phyloP scores from a whole-genome alignment of 2,329 filamentous ascomycete genomes.

The Neopestalotiopsis clavispora region DNA sequence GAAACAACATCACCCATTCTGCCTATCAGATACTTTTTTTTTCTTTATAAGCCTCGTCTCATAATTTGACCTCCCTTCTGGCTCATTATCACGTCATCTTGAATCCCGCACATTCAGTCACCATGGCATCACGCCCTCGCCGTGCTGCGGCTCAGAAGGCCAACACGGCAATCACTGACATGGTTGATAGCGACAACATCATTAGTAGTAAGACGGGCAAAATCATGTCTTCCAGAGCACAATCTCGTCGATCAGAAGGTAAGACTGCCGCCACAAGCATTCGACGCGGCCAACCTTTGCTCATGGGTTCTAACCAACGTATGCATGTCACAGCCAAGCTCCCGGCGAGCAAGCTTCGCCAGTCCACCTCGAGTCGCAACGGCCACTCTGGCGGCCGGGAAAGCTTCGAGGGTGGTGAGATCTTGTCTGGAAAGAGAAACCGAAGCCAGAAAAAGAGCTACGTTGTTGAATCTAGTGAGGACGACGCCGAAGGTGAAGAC shows the following conservation, averaged over 20 bases:
- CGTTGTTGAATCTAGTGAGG: constrained; percentile 58
- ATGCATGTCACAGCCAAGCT: constrained; percentile 58
- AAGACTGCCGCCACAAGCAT: constrained; percentile 47
- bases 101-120: background rate
- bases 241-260: constrained; percentile 54
- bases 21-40: background rate
- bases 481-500: constrained; percentile 46
- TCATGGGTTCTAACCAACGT: constrained; percentile 49
- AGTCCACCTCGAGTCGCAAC: constrained; percentile 48
- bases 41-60: background rate
- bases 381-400: constrained; percentile 40
- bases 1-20: background rate
- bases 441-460: constrained; percentile 64
- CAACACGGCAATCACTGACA: constrained; percentile 53
- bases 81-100: background rate
- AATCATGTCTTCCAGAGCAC: constrained; percentile 52
- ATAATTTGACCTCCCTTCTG: background rate
- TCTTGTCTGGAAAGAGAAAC: constrained; percentile 56
- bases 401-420: constrained; percentile 49
- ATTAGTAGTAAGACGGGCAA: constrained; percentile 38
- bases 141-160: constrained; percentile 52
- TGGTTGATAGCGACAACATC: constrained; percentile 53
- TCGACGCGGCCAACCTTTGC: constrained; percentile 51
- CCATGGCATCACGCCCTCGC: constrained; percentile 40
- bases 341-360: constrained; percentile 55